Evolutionary conservation across 2,329 filamentous ascomycete species (phyloP), one percentile per base, ranked within the genome.

Genomic region (Colletotrichum siamense): DNA sequence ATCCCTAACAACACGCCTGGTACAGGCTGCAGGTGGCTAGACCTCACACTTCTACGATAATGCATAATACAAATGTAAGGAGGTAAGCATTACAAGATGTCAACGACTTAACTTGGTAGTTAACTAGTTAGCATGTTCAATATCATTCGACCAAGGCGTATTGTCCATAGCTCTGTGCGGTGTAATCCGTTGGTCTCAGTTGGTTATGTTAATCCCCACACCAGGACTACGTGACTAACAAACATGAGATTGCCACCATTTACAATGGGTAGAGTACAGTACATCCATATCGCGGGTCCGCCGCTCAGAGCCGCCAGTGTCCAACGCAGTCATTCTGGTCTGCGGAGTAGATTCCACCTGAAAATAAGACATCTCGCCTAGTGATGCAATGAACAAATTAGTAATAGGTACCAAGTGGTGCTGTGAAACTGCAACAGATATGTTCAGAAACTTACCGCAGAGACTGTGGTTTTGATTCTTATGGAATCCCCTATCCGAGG

Each of bases 121-220:
- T 49, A 5, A 12, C 10, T 3, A 22, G 9, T 49, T 49, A 12
- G n/a, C 3, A 49, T 49, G 10, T 49, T n/a, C n/a, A 49, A 49
- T 6, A 49, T 49, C 44, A 4, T 49, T 22, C 44, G n/a, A 49
- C 5, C 44, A 39, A 18, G 82, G 81, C 8, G 77, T 83, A 13
- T 81, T 79, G 8, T 36, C 6, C 36, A 10, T 32, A 16, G 16
- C 24, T 62, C 28, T 70, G 8, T 22, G 61, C n/a, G 61, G 61
- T 63, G 61, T 63, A 36, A 63, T 63, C 3, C 34, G 18, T 36
- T 63, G 28, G 16, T 63, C 61, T 63, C 61, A 63, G 8, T 63
- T 36, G 9, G 61, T 24, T n/a, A 24, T 12, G 30, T 30, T 63
- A 63, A 30, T 63, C 61, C n/a, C 6, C 3, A 63, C 22, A 22